phyloP scores from a whole-genome alignment of 169 alveolate genomes.

The Babesia microti region DNA sequence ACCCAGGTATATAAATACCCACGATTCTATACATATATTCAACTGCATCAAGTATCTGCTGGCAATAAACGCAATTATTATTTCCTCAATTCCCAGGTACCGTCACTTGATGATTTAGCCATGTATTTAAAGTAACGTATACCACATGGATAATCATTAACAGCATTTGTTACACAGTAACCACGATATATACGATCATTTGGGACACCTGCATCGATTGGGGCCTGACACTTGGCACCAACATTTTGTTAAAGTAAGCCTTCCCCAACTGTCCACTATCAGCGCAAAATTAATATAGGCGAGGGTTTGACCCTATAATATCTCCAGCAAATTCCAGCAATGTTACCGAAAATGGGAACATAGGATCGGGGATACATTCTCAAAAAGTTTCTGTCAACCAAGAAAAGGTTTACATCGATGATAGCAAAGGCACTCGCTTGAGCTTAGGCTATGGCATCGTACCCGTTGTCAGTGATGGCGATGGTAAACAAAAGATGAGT shows the following conservation, averaged over 20 bases:
- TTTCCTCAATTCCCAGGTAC: too few relatives aligned
- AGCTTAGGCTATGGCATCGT: too few relatives aligned
- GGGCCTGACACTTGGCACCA: conserved; percentile 58
- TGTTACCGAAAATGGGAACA: neutral
- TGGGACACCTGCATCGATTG: conserved; percentile 79
- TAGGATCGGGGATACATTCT: neutral
- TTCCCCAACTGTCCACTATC: too few relatives aligned
- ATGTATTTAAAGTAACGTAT: neutral
- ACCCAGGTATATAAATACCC: too few relatives aligned
- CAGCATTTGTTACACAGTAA: conserved; percentile 53
- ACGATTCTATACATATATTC: too few relatives aligned
- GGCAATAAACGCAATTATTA: too few relatives aligned
- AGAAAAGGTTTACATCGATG: neutral
- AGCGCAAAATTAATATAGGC: neutral
- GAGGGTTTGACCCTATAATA: neutral
- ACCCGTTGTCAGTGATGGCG: too few relatives aligned
- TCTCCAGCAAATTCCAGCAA: neutral
- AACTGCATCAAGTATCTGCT: too few relatives aligned
- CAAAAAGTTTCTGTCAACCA: neutral
- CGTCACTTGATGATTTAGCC: neutral
- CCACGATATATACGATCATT: conserved; percentile 64
- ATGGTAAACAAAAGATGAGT: too few relatives aligned
- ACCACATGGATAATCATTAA: conserved; percentile 9
- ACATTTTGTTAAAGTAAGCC: conserved; percentile 47
- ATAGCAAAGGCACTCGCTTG: too few relatives aligned